These are phyloP conservation scores for Plasmopara muralis DNA, from an alignment of 352 stramenopile species.

Conservation along the genomic window DNA sequence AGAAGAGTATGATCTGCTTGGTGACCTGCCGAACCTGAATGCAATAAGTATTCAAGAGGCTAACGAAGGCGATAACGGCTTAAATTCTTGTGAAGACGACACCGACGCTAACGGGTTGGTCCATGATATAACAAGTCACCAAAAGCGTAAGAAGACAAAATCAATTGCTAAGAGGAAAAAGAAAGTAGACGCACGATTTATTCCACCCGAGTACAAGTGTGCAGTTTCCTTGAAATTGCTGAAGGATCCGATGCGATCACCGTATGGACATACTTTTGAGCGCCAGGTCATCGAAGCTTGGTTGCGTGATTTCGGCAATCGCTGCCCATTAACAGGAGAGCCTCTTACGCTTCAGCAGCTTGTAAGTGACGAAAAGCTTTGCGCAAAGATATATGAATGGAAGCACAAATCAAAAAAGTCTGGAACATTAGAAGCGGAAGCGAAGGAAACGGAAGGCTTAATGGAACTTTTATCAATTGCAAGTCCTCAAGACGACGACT, in stretches of 20 bases:
- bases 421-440: neutral
- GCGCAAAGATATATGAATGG: slow-evolving; percentile 55
- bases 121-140: slow-evolving; percentile 12
- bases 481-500: slow-evolving; percentile 19
- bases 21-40: slow-evolving; percentile 62
- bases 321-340: slow-evolving; percentile 66
- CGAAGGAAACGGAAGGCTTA: no score
- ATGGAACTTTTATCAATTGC: slow-evolving; percentile 6
- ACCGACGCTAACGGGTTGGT: slow-evolving; percentile 22
- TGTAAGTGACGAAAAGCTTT: slow-evolving; percentile 43
- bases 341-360: slow-evolving; percentile 48
- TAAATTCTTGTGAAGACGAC: slow-evolving; percentile 23
- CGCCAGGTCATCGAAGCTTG: slow-evolving; percentile 69
- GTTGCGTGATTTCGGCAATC: slow-evolving; percentile 79
- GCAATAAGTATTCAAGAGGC: slow-evolving; percentile 59
- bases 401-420: slow-evolving; percentile 38
- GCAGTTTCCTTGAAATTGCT: slow-evolving; percentile 67
- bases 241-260: slow-evolving; percentile 59
- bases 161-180: slow-evolving; percentile 38
- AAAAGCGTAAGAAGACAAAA: slow-evolving; percentile 20
- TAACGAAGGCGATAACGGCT: slow-evolving; percentile 17
- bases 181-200: slow-evolving; percentile 18
- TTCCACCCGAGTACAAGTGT: slow-evolving; percentile 61
- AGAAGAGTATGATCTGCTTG: slow-evolving; percentile 74
- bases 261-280: slow-evolving; percentile 75